Evolutionary conservation across 2,329 filamentous ascomycete genomes (phyloP).

Genomic region (Verticillium isaacii): DNA sequence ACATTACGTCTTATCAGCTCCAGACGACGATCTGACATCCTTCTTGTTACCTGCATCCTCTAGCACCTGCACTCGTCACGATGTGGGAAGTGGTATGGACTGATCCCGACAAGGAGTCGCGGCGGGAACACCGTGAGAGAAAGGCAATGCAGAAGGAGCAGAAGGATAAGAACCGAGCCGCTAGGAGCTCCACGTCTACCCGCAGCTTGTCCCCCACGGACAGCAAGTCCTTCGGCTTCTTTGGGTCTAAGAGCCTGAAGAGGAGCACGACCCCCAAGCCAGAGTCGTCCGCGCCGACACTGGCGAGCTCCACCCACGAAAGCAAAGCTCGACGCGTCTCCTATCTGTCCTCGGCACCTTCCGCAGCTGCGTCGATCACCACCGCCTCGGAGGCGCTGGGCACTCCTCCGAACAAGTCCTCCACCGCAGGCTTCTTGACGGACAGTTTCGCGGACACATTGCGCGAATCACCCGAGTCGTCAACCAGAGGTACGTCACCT

Average conservation of each 20-base stretch:
- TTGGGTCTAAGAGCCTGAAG: conserved; percentile 34
- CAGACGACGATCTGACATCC: background rate
- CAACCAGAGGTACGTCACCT: conserved; percentile 25
- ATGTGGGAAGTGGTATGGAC: conserved; percentile 60
- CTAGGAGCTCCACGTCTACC: conserved; percentile 32
- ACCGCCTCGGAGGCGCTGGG: conserved; percentile 5
- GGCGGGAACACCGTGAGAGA: conserved; percentile 46
- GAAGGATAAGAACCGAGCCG: conserved; percentile 24
- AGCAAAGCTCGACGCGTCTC: conserved; percentile 5
- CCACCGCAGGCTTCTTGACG: background rate
- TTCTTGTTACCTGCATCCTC: background rate
- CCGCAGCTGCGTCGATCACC: background rate
- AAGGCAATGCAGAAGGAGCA: conserved; percentile 36
- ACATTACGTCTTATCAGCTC: background rate
- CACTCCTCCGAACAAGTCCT: background rate
- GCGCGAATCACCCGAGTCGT: conserved; percentile 18
- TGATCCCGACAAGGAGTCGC: conserved; percentile 46
- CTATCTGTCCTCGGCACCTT: background rate
- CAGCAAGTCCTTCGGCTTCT: conserved; percentile 36
- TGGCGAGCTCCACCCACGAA: conserved; percentile 8
- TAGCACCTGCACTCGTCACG: conserved; percentile 1
- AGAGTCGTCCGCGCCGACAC: conserved; percentile 9
- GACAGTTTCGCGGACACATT: conserved; percentile 8
- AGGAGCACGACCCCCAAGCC: conserved; percentile 17
- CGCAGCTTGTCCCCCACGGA: conserved; percentile 37